Evolutionary conservation across 257 asterid genomes (phyloP).

Genomic region (Solanum lycopersicoides): DNA sequence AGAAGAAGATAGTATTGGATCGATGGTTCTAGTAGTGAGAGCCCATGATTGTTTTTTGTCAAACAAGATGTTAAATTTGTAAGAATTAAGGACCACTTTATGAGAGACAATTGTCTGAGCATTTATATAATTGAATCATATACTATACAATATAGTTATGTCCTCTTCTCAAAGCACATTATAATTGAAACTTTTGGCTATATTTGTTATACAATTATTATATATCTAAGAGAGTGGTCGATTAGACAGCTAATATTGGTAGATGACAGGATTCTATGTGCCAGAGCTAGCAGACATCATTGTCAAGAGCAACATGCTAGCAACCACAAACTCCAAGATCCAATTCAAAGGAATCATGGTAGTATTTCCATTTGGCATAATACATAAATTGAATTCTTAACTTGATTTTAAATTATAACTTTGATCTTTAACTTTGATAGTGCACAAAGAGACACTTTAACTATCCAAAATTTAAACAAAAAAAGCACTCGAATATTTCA

Average conservation of each 20-base stretch:
- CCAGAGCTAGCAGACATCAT: conserved; percentile 33
- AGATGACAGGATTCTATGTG: conserved; percentile 18
- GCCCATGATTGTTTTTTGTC: background rate
- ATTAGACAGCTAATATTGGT: background rate
- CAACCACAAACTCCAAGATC: conserved; percentile 5
- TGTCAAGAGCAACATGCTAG: conserved; percentile 6
- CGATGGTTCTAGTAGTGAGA: background rate
- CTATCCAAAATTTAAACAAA: too few species aligned
- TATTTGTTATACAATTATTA: background rate
- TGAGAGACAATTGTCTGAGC: background rate
- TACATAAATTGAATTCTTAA: too few species aligned
- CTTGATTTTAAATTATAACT: too few species aligned
- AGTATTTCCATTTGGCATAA: background rate
- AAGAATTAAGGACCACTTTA: background rate
- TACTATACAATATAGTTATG: background rate
- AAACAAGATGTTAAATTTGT: background rate
- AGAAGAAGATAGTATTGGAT: background rate
- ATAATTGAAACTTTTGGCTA: background rate
- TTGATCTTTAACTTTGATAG: too few species aligned
- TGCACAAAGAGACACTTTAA: too few species aligned
- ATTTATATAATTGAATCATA: background rate
- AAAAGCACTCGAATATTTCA: too few species aligned
- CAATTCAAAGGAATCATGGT: conserved; percentile 37
- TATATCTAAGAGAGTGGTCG: background rate
- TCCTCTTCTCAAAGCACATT: background rate